These are phyloP conservation scores for Sclerotinia spermophila DNA, from an alignment of 2,329 filamentous ascomycete species.

Conservation along the genomic window DNA sequence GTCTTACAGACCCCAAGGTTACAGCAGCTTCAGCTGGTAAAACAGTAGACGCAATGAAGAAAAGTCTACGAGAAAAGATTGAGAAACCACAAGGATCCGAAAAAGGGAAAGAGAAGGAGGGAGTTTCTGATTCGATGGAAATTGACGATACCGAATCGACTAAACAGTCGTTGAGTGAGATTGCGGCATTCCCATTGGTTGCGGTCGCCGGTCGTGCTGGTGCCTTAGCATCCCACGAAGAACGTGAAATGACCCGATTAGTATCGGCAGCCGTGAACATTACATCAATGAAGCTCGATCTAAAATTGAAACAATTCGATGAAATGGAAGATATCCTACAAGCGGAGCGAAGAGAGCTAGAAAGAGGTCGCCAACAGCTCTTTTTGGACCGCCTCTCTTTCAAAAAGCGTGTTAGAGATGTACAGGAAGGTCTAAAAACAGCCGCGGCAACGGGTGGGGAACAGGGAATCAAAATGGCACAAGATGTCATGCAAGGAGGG, in stretches of 20 bases:
- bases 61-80: slow-evolving; percentile 72
- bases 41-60: slow-evolving; percentile 81
- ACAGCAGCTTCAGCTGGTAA: slow-evolving; percentile 87
- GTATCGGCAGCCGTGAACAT: slow-evolving; percentile 91
- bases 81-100: slow-evolving; percentile 56
- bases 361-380: slow-evolving; percentile 85
- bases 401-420: slow-evolving; percentile 79
- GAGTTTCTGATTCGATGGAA: slow-evolving; percentile 57
- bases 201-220: slow-evolving; percentile 81
- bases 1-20: slow-evolving; percentile 83
- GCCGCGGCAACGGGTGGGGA: slow-evolving; percentile 41
- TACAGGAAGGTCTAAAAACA: slow-evolving; percentile 69
- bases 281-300: slow-evolving; percentile 89
- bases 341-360: slow-evolving; percentile 87
- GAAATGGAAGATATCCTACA: slow-evolving; percentile 93
- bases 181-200: slow-evolving; percentile 79
- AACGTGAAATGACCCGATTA: slow-evolving; percentile 91
- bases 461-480: slow-evolving; percentile 37
- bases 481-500: slow-evolving; percentile 34
- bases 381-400: slow-evolving; percentile 90
- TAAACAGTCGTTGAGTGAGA: slow-evolving; percentile 44
- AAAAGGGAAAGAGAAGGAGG: slow-evolving; percentile 55
- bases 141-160: slow-evolving; percentile 55
- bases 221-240: slow-evolving; percentile 89
- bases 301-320: slow-evolving; percentile 93